phyloP scores from a whole-genome alignment of 2,329 filamentous ascomycete genomes.

The Pezizomycotina sp. region DNA sequence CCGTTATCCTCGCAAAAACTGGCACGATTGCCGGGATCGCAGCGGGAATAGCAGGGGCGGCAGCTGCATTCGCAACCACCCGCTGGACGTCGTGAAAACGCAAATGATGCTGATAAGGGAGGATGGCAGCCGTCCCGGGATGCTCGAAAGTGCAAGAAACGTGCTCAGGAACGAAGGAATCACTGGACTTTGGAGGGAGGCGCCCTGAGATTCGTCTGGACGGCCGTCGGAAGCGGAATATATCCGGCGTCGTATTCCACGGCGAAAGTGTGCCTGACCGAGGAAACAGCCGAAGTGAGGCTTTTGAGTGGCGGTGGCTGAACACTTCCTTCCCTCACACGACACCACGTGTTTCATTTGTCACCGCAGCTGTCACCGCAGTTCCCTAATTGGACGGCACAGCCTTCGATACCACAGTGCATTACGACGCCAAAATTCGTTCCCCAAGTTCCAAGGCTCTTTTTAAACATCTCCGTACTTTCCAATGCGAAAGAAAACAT shows the following conservation, averaged over 20 bases:
- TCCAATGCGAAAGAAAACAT: constrained; percentile 55
- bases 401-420: constrained; percentile 40
- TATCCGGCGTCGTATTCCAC: constrained; percentile 80
- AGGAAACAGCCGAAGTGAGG: constrained; percentile 34
- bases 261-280: constrained; percentile 47
- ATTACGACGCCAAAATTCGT: constrained; percentile 48
- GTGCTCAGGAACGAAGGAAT: constrained; percentile 52
- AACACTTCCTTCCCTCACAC: constrained; percentile 58
- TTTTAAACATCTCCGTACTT: constrained; percentile 68
- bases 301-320: constrained; percentile 51
- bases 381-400: constrained; percentile 38
- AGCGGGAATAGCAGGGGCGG: constrained; percentile 54
- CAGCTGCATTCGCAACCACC: constrained; percentile 69
- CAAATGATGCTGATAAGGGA: constrained; percentile 60
- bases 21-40: constrained; percentile 55
- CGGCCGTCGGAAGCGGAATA: constrained; percentile 62
- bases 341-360: constrained; percentile 22
- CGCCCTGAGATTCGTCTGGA: constrained; percentile 58
- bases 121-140: constrained; percentile 28
- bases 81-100: constrained; percentile 79
- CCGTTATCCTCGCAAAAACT: constrained; percentile 31
- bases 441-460: constrained; percentile 56
- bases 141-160: constrained; percentile 45
- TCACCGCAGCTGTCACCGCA: constrained; percentile 8
- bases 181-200: constrained; percentile 64